A percentile compares a stretch with the other conserved stretches of the same genome.
phyloP scores from a whole-genome alignment of 1,139 yeast species.

The Yamadazyma taylorii region DNA sequence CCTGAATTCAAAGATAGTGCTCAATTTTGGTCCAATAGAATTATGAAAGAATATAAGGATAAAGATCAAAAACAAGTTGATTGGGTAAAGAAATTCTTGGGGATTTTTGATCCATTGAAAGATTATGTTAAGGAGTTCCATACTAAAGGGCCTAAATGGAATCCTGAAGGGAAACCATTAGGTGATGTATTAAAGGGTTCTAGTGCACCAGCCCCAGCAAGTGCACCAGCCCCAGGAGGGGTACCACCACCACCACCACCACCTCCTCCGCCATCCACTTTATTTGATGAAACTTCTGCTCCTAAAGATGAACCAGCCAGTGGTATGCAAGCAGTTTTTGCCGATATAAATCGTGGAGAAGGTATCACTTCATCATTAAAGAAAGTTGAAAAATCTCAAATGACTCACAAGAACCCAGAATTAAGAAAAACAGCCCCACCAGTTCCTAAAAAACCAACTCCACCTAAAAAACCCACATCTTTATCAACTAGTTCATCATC shows the following conservation, averaged over 20 bases:
- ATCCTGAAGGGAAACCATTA: slow-evolving; percentile 50
- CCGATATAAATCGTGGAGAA: slow-evolving; percentile 87
- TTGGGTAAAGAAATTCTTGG: slow-evolving; percentile 74
- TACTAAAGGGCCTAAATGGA: slow-evolving; percentile 83
- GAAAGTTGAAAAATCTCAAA: slow-evolving; percentile 89
- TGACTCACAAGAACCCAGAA: slow-evolving; percentile 92
- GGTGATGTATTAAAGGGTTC: slow-evolving; percentile 27
- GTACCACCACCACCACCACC: slow-evolving; percentile 23
- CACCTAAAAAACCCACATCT: slow-evolving; percentile 76
- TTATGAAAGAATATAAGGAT: slow-evolving; percentile 79
- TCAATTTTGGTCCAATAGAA: slow-evolving; percentile 90
- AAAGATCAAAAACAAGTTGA: slow-evolving; percentile 63
- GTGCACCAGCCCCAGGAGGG: slow-evolving; percentile 64
- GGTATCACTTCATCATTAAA: slow-evolving; percentile 79
- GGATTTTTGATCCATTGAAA: slow-evolving; percentile 67
- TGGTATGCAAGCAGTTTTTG: slow-evolving; percentile 85
- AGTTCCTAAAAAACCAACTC: slow-evolving; percentile 51
- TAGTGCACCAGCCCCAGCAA: slow-evolving; percentile 63
- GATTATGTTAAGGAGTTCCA: slow-evolving; percentile 75
- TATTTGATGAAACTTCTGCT: slow-evolving; percentile 44
- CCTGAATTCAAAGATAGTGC: slow-evolving; percentile 89
- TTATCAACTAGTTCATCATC: slow-evolving; percentile 37
- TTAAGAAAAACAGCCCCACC: slow-evolving; percentile 52
- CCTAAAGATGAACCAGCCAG: slow-evolving; percentile 31
- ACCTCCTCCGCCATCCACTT: slow-evolving; percentile 64